phyloP scores from a whole-genome alignment of 1,139 yeast species.

The Zygoascus hellenicus region DNA sequence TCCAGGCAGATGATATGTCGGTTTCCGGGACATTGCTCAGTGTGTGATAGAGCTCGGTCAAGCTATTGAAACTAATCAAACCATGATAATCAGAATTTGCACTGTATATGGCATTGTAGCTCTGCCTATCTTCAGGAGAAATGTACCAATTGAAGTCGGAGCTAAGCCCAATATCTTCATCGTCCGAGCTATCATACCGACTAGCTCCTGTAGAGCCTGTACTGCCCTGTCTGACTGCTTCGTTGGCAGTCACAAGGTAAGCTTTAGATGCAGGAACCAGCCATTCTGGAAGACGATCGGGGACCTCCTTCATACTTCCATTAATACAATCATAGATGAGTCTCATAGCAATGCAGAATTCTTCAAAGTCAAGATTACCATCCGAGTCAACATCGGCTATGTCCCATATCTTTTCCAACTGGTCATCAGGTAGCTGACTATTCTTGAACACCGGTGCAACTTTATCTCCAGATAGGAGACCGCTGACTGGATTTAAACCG shows the following conservation, averaged over 20 bases:
- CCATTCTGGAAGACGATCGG: constrained; percentile 79
- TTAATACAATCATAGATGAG: constrained; percentile 86
- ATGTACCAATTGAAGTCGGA: constrained; percentile 94
- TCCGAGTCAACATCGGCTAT: constrained; percentile 89
- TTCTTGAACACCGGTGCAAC: constrained; percentile 85
- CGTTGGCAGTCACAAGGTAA: constrained; percentile 75
- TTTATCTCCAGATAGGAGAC: constrained; percentile 76
- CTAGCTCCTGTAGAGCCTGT: constrained; percentile 14
- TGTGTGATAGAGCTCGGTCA: constrained; percentile 62
- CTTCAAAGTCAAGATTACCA: constrained; percentile 90
- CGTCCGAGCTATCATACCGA: constrained; percentile 34
- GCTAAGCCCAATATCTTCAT: constrained; percentile 50
- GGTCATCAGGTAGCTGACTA: constrained; percentile 70
- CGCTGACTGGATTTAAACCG: constrained; percentile 70
- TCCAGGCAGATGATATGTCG: constrained; percentile 93
- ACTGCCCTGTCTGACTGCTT: constrained; percentile 42
- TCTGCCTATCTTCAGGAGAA: constrained; percentile 73
- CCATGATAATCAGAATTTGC: constrained; percentile 76
- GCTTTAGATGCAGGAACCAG: constrained; percentile 83
- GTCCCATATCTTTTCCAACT: constrained; percentile 83
- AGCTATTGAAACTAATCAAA: constrained; percentile 68
- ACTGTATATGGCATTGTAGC: constrained; percentile 74
- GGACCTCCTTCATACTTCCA: constrained; percentile 59
- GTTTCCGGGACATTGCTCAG: constrained; percentile 70
- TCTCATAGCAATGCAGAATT: constrained; percentile 95